Base-by-base conservation (phyloP, 2,329 filamentous ascomycete species). In the Claviceps arundinis region DNA sequence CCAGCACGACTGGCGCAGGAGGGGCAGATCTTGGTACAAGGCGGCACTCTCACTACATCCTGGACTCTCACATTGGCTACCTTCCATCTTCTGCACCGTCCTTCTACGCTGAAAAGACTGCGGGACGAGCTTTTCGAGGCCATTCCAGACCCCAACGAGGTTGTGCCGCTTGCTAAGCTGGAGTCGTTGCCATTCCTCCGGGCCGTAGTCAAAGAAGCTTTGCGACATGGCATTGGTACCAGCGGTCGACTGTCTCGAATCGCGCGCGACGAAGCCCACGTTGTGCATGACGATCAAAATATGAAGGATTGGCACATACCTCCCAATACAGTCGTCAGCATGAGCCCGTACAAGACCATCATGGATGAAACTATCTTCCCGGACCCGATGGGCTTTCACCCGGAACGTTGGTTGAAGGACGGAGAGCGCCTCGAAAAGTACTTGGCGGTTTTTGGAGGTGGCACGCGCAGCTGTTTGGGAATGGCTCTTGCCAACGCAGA, bases 201-300 rank as follows among this genome's bases (percentile, higher is more conserved):
- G 30, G 74, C 72, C n/a, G 72, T 77, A 3, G 67, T 79, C 52
- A 73, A 71, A 47, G 76, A 80, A 60, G 65, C 72, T 0, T 64
- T 77, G 57, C 70, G 77, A 6, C 62, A 76, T 4, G 70, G 75
- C 50, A 71, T 75, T 14, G 69, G 69, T 13, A 67, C 74, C 2
- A 72, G 69, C n/a, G 68, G 73, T 50, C 61, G 71, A 4, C 65
- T 77, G 1, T 70, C 75, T 50, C 73, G 76, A 1, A 62, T 74
- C 17, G 73, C 74, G 0, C 71, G 74, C 2, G 58, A 64, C 30
- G 65, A 68, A 54, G 57, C 59, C 3, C 57, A 68, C 19, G 53
- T 61, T 40, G 62, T 62, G 24, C 54, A 56, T n/a, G 66, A 68
- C 47, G 54, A 52, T 3, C 55, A 56, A 47, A 60, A 59, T 3